These are phyloP conservation scores for Amaranthus tricolor DNA, from an alignment of 179 eudicot species.

Conservation along the genomic window DNA sequence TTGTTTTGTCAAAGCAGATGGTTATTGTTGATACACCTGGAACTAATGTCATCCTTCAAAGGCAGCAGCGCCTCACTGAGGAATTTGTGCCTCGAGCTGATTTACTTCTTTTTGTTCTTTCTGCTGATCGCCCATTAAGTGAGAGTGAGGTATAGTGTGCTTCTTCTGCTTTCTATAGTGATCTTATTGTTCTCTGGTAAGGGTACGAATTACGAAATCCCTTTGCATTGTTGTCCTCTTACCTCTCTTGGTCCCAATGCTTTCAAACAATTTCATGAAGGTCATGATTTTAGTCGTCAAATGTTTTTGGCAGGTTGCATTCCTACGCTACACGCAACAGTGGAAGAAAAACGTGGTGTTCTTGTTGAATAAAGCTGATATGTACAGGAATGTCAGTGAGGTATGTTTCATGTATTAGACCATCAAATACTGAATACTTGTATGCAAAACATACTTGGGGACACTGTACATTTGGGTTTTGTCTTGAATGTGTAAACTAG, in stretches of 20 bases:
- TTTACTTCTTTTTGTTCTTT: constrained; percentile 87
- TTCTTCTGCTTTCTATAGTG: constrained; percentile 17
- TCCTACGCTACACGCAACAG: constrained; percentile 91
- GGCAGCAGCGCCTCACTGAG: constrained; percentile 96
- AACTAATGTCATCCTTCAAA: constrained; percentile 96
- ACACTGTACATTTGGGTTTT: too few species aligned
- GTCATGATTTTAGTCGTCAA: constrained; percentile 13
- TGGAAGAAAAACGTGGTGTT: constrained; percentile 94
- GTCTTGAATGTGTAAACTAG: too few species aligned
- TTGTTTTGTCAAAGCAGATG: constrained; percentile 54
- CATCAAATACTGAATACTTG: background rate
- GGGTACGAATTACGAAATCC: background rate
- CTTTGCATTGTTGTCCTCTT: background rate
- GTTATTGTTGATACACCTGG: constrained; percentile 97
- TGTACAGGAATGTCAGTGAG: constrained; percentile 64
- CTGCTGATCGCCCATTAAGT: constrained; percentile 96
- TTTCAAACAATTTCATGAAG: background rate
- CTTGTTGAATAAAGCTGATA: constrained; percentile 84
- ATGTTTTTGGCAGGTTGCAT: constrained; percentile 66
- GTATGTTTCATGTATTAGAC: constrained; percentile 33
- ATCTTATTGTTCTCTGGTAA: background rate
- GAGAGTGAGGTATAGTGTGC: constrained; percentile 81
- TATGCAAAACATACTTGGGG: background rate
- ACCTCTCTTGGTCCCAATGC: background rate
- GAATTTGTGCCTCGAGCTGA: constrained; percentile 99